phyloP scores from a whole-genome alignment of 805 yeast species.

The Saturnispora serradocipensis region DNA sequence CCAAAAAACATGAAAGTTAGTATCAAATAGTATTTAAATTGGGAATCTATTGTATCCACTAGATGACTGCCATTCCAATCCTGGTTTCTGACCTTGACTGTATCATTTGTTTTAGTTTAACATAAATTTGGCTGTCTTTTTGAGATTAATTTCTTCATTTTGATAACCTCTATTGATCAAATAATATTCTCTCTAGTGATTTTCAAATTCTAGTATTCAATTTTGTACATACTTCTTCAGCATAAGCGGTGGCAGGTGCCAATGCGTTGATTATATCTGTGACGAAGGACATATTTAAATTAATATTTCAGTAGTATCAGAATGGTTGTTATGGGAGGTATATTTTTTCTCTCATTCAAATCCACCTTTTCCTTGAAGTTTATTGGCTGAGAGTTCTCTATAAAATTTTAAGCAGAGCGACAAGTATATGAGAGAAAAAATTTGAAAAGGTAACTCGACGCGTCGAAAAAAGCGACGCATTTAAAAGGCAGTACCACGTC shows the following conservation, averaged over 20 bases:
- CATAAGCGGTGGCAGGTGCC: conserved; percentile 72
- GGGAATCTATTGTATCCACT: too few species aligned
- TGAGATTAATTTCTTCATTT: neutral
- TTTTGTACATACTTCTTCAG: conserved; percentile 46
- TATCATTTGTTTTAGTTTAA: too few species aligned
- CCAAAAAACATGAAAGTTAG: neutral
- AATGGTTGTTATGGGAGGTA: neutral
- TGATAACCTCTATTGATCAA: neutral
- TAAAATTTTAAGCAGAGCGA: neutral
- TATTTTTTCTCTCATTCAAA: neutral
- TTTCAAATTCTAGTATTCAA: too few species aligned
- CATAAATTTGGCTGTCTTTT: neutral
- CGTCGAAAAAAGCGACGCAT: neutral
- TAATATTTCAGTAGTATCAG: neutral
- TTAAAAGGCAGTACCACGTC: too few species aligned
- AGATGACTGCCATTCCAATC: too few species aligned
- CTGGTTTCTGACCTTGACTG: too few species aligned
- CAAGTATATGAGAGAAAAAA: too few species aligned
- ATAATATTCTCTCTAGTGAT: too few species aligned
- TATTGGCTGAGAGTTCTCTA: neutral
- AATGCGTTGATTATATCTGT: conserved; percentile 73
- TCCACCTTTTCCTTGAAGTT: neutral
- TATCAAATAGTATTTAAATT: neutral
- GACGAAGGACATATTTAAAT: conserved; percentile 33
- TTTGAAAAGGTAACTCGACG: neutral